A percentile compares a stretch with the other conserved stretches of the same genome.
Evolutionary conservation across 164 flowering plant genomes (phyloP).

Genomic region (Vitis amurensis): DNA sequence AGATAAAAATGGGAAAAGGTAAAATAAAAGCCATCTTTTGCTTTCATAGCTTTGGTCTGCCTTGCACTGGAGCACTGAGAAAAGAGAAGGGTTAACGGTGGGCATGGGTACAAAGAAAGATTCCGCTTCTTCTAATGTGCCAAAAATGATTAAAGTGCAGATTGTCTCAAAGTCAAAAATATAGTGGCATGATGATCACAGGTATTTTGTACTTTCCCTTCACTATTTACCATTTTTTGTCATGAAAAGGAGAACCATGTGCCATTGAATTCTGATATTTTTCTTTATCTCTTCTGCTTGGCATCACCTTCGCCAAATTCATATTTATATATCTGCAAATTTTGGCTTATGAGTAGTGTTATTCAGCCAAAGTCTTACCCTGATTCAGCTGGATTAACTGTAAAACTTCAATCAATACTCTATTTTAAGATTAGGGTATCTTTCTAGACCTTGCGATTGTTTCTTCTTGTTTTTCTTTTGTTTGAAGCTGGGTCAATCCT

Average conservation of each 20-base stretch:
- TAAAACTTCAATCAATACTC: too few species aligned
- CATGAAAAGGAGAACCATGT: not conserved
- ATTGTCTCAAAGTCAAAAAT: slow-evolving; percentile 12
- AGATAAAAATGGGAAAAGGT: slow-evolving; percentile 1
- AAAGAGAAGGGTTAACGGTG: not conserved
- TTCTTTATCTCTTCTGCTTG: too few species aligned
- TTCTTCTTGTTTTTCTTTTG: too few species aligned
- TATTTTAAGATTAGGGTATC: too few species aligned
- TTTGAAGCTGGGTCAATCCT: too few species aligned
- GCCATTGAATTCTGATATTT: not conserved
- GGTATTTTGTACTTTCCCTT: not conserved
- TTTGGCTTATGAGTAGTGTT: too few species aligned
- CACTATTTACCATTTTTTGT: not conserved
- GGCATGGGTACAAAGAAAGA: slow-evolving; percentile 13
- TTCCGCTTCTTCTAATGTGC: slow-evolving; percentile 6
- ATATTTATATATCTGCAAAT: too few species aligned
- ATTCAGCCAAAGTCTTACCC: too few species aligned
- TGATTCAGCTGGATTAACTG: too few species aligned
- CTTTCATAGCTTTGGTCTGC: slow-evolving; percentile 17
- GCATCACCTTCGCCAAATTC: too few species aligned
- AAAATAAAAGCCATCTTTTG: slow-evolving; percentile 12
- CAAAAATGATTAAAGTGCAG: slow-evolving; percentile 11
- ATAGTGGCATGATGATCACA: slow-evolving; percentile 8
- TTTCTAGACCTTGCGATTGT: too few species aligned
- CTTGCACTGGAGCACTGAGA: slow-evolving; percentile 12